These are phyloP conservation scores for Beauveria brongniartii DNA, from an alignment of 2,329 filamentous ascomycete species.

Conservation along the genomic window DNA sequence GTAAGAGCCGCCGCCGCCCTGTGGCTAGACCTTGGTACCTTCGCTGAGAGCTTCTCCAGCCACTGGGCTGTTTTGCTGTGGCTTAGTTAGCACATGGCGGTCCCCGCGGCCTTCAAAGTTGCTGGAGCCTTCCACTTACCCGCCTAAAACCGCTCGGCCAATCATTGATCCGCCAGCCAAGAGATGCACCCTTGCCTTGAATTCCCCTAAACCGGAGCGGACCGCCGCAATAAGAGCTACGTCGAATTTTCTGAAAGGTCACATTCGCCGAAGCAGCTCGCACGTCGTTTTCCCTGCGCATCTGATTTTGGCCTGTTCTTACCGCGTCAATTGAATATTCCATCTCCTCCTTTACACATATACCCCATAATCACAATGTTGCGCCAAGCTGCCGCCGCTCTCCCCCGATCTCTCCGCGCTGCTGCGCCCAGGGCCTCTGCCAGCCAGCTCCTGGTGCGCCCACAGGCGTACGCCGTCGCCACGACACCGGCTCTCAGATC, in stretches of 20 bases:
- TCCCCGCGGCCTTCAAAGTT: background rate
- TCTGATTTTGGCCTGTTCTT: background rate
- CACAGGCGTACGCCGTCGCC: slow-evolving; percentile 29
- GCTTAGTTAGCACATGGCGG: background rate
- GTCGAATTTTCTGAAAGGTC: slow-evolving; percentile 11
- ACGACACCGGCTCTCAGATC: slow-evolving; percentile 29
- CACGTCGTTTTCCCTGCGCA: background rate
- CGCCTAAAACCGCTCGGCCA: slow-evolving; percentile 5
- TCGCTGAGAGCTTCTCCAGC: slow-evolving; percentile 3
- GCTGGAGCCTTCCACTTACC: slow-evolving; percentile 9
- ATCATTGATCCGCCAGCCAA: slow-evolving; percentile 12
- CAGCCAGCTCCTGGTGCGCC: slow-evolving; percentile 26
- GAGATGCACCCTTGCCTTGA: background rate
- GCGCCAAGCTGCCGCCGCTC: slow-evolving; percentile 35
- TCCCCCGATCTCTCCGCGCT: slow-evolving; percentile 37
- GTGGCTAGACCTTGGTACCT: background rate
- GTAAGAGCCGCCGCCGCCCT: slow-evolving; percentile 17
- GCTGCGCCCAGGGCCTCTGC: slow-evolving; percentile 28
- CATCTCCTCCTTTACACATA: slow-evolving; percentile 1
- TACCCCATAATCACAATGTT: slow-evolving; percentile 29
- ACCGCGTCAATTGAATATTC: slow-evolving; percentile 6
- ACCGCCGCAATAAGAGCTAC: slow-evolving; percentile 5
- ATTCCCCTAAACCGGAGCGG: slow-evolving; percentile 13
- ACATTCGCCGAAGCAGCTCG: background rate
- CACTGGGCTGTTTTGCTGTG: background rate